Evolutionary conservation across 176 grass and related monocot species (phyloP), one percentile per base, ranked within the genome.

Genomic region (Bromus sterilis): DNA sequence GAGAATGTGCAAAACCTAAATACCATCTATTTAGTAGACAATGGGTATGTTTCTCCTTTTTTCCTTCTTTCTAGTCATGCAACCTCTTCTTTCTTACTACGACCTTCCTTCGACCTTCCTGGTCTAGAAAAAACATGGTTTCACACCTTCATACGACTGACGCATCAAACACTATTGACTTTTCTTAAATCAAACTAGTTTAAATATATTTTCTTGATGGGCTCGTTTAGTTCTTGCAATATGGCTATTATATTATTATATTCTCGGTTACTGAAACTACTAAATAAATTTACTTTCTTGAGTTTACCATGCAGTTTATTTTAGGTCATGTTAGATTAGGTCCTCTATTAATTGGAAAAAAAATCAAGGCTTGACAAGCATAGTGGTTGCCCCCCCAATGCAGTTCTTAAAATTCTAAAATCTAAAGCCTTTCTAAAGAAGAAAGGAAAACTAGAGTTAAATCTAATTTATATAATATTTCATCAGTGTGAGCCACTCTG

Each of bases 111-210:
- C 4, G 7, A 32, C 31, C 51, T 41, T 76, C 39, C 55, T 41
- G 28, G 20, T 80, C 41, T 43, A 44, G 40, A 25, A 21, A 20
- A 3, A 13, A 74, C 87, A 35, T 85, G 87, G 71, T 72, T 89
- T 85, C 87, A 78, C 83, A 89, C 75, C 4, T 71, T 65, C 70
- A 57, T 65, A 85, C 71, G 25, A 40, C 64, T 4, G 8, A 39
- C 0, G 51, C 62, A 75, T 79, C 41, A 76, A 71, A 44, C 18
- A 23, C 21, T 72, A 74, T 63, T 20, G 82, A 81, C 62, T 62
- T 25, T 71, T 53, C 55, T 71, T 44, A 3, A 71, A 77, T 26
- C 53, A 6, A 3, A 28, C 4, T 8, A 10, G 23, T 80, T 11
- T 25, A 11, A 23, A 29, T 24, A 11, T 5, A 57, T 26, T 5